Base-by-base conservation (phyloP, 148 eudicot species). In the Cornus florida region DNA sequence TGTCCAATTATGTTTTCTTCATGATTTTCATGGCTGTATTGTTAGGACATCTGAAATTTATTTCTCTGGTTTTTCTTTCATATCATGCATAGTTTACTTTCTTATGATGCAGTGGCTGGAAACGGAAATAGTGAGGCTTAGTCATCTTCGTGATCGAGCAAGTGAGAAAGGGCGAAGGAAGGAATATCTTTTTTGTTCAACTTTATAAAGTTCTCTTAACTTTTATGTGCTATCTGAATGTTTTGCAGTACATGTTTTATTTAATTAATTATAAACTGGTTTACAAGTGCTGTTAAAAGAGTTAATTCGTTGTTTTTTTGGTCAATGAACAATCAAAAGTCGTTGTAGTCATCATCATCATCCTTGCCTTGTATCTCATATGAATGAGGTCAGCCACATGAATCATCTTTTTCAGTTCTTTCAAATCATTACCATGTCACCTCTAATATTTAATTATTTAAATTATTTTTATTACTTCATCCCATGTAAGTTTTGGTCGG, bases 121-220 rank as follows among this genome's bases (percentile, higher is more conserved):
- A 84, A 78, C 94, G 68, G 99, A 96, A 84, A 80, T 79, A 13
- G 73, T 79, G 76, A 91, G 98, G 81, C 88, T 94, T 74, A 90
- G 86, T 82, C 98, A 94, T 96, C 99, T 94, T 79, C 97, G 99
- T 72, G 99, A 96, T 86, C 90, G 98, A 67, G 99, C 99, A 41
- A 96, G 99, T 79, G 99, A 96, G 72, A 71, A 77, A 75, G 99
- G 99, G 71, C 97, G 91, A 57, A 94, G 87, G 73, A 96, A 94
- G 67, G 95, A 92, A 96, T 96, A 96, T 96, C 99, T 98, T 94
- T 94, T 33, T 75, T 70, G 10, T 8, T 48, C n/a, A 46, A 69
- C 22, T 69, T 62, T 57, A 64, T 73, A 65, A 39, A 50, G 71
- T 69, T 77, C 64, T 33, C 0, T 57, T 53, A 17, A 28, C 46